Conservation (phyloP, 306 rosid species). For the Acacia acuminata region DNA sequence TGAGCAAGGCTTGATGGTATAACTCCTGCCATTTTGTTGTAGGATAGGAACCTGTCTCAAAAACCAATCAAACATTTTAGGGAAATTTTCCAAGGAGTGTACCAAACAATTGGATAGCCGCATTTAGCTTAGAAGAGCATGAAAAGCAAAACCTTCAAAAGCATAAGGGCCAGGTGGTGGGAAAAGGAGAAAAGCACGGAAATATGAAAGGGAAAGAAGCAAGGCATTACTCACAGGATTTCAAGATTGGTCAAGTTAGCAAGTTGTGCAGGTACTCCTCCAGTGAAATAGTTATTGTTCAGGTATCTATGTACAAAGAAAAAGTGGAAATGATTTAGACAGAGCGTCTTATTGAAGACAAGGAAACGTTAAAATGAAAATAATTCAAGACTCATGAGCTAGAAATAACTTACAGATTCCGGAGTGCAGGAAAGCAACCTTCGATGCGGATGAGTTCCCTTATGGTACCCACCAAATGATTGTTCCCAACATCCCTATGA, state of each 20-base stretch:
- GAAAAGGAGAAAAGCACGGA: not conserved
- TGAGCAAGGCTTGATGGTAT: slow-evolving; percentile 84
- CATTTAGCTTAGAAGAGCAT: not conserved
- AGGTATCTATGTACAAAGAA: slow-evolving; percentile 61
- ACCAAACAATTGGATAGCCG: not conserved
- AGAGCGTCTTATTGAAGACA: not conserved
- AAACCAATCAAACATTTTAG: slow-evolving; percentile 27
- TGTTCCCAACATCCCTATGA: slow-evolving; percentile 91
- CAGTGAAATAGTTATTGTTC: slow-evolving; percentile 89
- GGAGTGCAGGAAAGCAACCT: slow-evolving; percentile 93
- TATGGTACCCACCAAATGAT: slow-evolving; percentile 97
- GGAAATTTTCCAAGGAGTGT: slow-evolving; percentile 6
- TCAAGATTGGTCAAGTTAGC: slow-evolving; percentile 92
- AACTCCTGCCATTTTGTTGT: slow-evolving; percentile 92
- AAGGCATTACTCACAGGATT: slow-evolving; percentile 68
- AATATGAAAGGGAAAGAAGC: not conserved
- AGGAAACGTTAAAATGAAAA: not conserved
- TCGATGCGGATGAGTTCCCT: slow-evolving; percentile 96
- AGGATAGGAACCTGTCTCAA: slow-evolving; percentile 78
- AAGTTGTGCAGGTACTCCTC: slow-evolving; percentile 94
- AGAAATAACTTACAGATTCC: slow-evolving; percentile 75
- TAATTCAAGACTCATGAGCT: slow-evolving; percentile 19
- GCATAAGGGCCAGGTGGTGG: not conserved
- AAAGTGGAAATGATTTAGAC: slow-evolving; percentile 22
- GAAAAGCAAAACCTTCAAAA: not conserved